Conservation (phyloP, 164 flowering plant species). For the Liriodendron chinense region DNA sequence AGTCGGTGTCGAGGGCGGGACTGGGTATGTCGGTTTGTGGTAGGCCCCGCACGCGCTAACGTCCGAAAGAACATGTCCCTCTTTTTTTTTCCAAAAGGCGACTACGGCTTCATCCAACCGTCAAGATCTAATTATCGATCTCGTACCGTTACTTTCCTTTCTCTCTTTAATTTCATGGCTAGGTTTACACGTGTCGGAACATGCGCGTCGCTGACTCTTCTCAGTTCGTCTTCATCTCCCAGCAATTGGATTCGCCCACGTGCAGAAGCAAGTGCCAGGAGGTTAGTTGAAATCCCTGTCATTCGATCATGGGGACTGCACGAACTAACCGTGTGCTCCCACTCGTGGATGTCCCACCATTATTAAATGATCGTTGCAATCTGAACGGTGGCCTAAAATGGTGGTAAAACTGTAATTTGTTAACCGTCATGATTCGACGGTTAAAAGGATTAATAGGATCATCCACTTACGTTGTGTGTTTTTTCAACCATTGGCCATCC, state of each 20-base stretch:
- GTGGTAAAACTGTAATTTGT: too few relatives aligned
- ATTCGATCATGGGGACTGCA: neutral
- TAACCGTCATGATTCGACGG: too few relatives aligned
- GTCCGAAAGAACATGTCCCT: neutral
- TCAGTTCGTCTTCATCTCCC: conserved; percentile 11
- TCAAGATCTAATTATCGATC: neutral
- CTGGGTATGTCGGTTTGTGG: neutral
- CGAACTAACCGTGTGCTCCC: neutral
- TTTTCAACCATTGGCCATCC: too few relatives aligned
- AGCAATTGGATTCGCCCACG: neutral
- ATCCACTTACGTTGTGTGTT: too few relatives aligned
- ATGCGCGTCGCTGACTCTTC: conserved; percentile 19
- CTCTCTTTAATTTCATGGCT: neutral
- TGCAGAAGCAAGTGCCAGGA: neutral
- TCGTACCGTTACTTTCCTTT: neutral
- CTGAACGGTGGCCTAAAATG: too few relatives aligned
- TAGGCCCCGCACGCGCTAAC: neutral
- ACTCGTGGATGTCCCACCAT: neutral
- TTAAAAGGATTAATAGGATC: too few relatives aligned
- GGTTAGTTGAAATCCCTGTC: neutral
- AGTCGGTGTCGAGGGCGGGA: too few relatives aligned
- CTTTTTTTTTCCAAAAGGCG: neutral
- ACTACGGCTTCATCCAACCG: neutral
- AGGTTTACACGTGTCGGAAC: conserved; percentile 28
- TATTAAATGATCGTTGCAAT: too few relatives aligned